Base-by-base conservation (phyloP, 148 eudicot species). In the Spergularia marina region DNA sequence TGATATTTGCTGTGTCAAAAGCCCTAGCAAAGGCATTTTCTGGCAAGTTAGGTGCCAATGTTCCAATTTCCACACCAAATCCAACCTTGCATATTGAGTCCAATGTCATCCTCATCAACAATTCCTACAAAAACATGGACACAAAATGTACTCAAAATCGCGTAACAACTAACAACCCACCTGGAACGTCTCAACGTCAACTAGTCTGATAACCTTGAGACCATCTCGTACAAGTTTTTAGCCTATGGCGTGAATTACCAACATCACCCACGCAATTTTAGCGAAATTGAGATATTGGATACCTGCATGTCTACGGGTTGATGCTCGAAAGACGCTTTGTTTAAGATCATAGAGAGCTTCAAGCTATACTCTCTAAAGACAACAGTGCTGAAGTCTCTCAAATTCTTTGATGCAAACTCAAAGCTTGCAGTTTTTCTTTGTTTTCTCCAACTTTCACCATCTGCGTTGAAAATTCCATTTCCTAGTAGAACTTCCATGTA, bases 71-170 rank as follows among this genome's bases (percentile, higher is more conserved):
- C 21, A 90, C 97, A 12, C 98, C 98, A 82, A 94, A 95, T 30
- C 97, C 97, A 72, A 95, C 98, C 81, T 95, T 92, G 75, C 98
- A 95, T 78, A 95, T 95, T 41, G 98, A 95, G 80, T 94, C 98
- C 66, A 95, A 71, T 77, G 97, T 95, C 98, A 92, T 87, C 85
- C 98, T 89, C 94, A 90, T 90, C 79, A 95, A 77, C 68, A 95
- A 82, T 76, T 92, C 97, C 97, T 95, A 67, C 17, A 80, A 30
- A 59, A 34, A 39, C 40, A 62, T 11, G 3, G 52, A 30, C 30
- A 30, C 36, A 30, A 30, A 30, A 30, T 30, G 36, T 30, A 30
- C 2, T 40, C 11, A 40, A 53, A 56, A 36, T 57, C n/a, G n/a
- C n/a, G 18, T 0, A 57, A n/a, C 25, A 23, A 23, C 25, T 23